Evolutionary conservation across 2,329 filamentous ascomycete genomes (phyloP).

Genomic region (Xylariaceae sp.): DNA sequence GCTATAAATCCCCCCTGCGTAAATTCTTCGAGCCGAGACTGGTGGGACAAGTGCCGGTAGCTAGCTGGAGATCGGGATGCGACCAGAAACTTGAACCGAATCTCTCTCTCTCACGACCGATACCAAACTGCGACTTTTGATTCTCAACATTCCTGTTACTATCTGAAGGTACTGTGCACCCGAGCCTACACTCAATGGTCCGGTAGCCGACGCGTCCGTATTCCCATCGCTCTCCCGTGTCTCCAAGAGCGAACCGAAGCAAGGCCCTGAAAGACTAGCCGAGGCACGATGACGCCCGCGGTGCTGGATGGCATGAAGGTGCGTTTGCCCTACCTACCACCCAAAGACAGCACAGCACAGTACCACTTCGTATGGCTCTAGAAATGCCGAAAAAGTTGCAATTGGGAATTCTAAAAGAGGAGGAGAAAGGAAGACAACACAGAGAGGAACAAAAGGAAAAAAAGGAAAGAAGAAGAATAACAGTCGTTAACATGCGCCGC

Average conservation of each 20-base stretch:
- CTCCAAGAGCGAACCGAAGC: too few species aligned
- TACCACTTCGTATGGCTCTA: too few species aligned
- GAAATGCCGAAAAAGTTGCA: background rate
- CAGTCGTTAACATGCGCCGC: slow-evolving; percentile 4
- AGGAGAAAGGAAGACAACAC: background rate
- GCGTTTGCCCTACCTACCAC: slow-evolving; percentile 8
- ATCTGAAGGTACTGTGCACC: background rate
- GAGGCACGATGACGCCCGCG: slow-evolving; percentile 26
- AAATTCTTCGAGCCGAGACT: too few species aligned
- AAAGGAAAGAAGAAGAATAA: slow-evolving; percentile 1
- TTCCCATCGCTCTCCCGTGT: background rate
- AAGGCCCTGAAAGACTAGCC: slow-evolving; percentile 17
- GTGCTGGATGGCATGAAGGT: slow-evolving; percentile 21
- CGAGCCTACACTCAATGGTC: background rate
- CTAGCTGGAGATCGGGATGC: too few species aligned
- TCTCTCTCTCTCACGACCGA: too few species aligned
- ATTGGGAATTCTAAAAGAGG: too few species aligned
- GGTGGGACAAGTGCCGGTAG: too few species aligned
- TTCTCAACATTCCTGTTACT: background rate
- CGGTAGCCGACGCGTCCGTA: background rate
- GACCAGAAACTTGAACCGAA: too few species aligned
- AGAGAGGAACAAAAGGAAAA: background rate
- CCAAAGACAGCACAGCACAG: too few species aligned
- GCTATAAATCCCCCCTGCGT: too few species aligned
- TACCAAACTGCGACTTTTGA: too few species aligned